Base-by-base conservation (phyloP, 2,329 filamentous ascomycete species). In the Allantophomopsis cytisporea region DNA sequence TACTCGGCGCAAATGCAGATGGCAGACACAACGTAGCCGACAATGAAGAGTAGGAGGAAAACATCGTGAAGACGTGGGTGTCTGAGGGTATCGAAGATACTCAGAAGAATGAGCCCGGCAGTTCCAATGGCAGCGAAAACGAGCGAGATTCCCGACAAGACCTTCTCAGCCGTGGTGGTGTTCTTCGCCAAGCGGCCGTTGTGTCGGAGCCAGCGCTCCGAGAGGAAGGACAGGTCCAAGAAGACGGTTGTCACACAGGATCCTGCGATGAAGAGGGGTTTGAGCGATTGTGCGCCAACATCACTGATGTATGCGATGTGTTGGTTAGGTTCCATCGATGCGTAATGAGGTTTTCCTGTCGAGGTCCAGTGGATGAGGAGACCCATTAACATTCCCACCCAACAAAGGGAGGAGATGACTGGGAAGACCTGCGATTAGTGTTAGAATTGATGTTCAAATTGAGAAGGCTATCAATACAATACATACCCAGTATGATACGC, bases 1-100 rank as follows among this genome's bases (percentile, higher is more conserved):
- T 94, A 95, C 58, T 95, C 87, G 64, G 76, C 78, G 65, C 88
- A 95, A 47, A 89, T 82, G 60, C 88, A 89, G 49, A 95, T 71
- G 41, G 89, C 88, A 4, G 80, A 85, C 40, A 94, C 55, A 39
- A 95, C 65, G 58, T 94, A 96, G 28, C 86, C 91, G 12, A 60
- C 76, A 56, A 95, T 85, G 59, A 98, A 98, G 38, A 95, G 60
- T 1, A 73, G 60, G 30, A 98, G 63, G 60, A 94, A 94, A 2
- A 76, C 65, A 52, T 85, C 68, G 56, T 98, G 91, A 42, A 83
- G 56, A 1, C 49, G 59, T 2, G 68, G 67, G 56, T 94, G 74
- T 40, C 66, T 63, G n/a, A 69, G 60, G 0, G 85, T 91, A 59
- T 96, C 86, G 58, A 93, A 95, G 49, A 94, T 78, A 46, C 80